Conservation (phyloP, 2,329 filamentous ascomycete genomes). For the Tolypocladium endophyticum region DNA sequence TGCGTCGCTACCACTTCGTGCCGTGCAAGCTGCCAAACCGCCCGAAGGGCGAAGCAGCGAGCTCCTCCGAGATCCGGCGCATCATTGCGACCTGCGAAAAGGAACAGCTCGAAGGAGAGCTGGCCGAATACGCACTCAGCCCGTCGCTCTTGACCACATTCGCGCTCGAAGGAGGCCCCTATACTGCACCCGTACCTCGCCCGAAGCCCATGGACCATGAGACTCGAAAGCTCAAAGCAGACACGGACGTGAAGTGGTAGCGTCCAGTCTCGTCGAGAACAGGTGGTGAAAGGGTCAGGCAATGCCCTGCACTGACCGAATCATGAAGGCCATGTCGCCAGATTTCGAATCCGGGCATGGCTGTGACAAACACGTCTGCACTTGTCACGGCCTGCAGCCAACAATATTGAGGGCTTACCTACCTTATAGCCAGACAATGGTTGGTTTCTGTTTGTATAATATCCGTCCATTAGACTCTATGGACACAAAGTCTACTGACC, state of each 20-base stretch:
- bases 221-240: not conserved
- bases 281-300: no score
- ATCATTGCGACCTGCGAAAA: slow-evolving; percentile 5
- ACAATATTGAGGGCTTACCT: no score
- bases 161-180: not conserved
- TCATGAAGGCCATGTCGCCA: not conserved
- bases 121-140: slow-evolving; percentile 2
- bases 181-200: not conserved
- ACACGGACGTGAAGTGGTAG: not conserved
- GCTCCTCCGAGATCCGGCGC: slow-evolving; percentile 12
- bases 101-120: not conserved
- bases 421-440: no score
- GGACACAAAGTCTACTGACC: no score
- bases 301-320: no score
- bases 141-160: slow-evolving; percentile 5
- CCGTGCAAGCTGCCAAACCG: not conserved
- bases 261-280: no score
- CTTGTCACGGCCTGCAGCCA: no score
- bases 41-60: slow-evolving; percentile 4
- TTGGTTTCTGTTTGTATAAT: no score
- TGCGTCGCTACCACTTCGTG: slow-evolving; percentile 10
- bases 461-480: no score
- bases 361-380: no score
- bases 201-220: not conserved
- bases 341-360: not conserved